These are phyloP conservation scores for Nitzschia putrida DNA, from an alignment of 108 stramenopile species.

Conservation along the genomic window DNA sequence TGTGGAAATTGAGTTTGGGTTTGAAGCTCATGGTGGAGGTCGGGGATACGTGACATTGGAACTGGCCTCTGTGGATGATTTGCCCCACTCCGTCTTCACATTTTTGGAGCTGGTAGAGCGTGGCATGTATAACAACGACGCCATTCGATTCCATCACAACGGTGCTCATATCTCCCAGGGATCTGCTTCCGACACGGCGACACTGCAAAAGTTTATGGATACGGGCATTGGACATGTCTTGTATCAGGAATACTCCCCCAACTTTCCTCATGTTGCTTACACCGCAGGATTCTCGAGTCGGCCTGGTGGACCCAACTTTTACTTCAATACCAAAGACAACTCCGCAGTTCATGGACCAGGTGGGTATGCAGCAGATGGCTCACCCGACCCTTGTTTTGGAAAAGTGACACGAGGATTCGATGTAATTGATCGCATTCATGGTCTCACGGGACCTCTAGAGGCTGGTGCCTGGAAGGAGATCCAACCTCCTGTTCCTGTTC, in stretches of 20 bases:
- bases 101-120: constrained; percentile 8
- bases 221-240: constrained; percentile 6
- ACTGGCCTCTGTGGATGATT: constrained; percentile 64
- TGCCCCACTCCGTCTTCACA: constrained; percentile 77
- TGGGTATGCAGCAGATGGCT: constrained; percentile 55
- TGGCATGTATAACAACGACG: constrained; percentile 6
- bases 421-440: constrained; percentile 45
- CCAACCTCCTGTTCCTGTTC: not conserved
- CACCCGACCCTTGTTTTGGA: constrained; percentile 88
- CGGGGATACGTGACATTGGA: constrained; percentile 59
- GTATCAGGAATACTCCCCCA: constrained; percentile 65
- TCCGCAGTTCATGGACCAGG: constrained; percentile 68
- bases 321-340: constrained; percentile 77
- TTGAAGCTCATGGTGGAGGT: constrained; percentile 23
- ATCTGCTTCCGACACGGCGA: not conserved
- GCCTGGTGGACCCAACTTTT: constrained; percentile 68
- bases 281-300: constrained; percentile 71
- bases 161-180: constrained; percentile 7
- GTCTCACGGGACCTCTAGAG: not conserved
- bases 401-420: constrained; percentile 44
- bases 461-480: constrained; percentile 9
- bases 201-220: not conserved
- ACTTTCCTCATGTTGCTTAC: constrained; percentile 61
- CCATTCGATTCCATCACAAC: constrained; percentile 11
- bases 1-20: constrained; percentile 69